These are phyloP conservation scores for Colletotrichum sp. DNA, from an alignment of 2,329 filamentous ascomycete genomes.

Conservation along the genomic window DNA sequence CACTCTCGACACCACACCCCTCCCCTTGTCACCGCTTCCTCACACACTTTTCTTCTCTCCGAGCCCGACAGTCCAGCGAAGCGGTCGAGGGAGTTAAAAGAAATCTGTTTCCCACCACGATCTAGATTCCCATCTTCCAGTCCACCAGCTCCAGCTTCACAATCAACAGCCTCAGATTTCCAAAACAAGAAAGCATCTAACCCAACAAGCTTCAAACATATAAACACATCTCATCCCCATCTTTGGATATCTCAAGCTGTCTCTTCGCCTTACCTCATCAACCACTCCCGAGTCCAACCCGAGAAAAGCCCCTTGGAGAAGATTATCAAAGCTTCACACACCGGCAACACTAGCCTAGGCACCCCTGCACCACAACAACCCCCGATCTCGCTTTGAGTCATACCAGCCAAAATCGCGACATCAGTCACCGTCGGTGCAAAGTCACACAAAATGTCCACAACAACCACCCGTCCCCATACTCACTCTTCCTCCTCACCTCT, in stretches of 20 bases:
- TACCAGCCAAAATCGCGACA: slow-evolving; percentile 20
- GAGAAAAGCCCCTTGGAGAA: not conserved
- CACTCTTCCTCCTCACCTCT: slow-evolving; percentile 44
- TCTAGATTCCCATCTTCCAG: not conserved
- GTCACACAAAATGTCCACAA: slow-evolving; percentile 35
- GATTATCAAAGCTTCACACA: slow-evolving; percentile 14
- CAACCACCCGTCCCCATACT: slow-evolving; percentile 30
- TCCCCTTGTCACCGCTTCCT: slow-evolving; percentile 19
- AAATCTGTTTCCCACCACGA: slow-evolving; percentile 17
- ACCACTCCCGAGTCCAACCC: not conserved
- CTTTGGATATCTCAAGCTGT: not conserved
- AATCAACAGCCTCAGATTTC: slow-evolving; percentile 5
- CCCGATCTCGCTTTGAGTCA: slow-evolving; percentile 23
- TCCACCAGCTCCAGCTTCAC: slow-evolving; percentile 2
- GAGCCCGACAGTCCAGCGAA: slow-evolving; percentile 14
- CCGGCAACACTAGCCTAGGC: slow-evolving; percentile 16
- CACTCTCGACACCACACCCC: not conserved
- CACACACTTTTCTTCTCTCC: slow-evolving; percentile 19
- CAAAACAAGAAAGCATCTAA: slow-evolving; percentile 10
- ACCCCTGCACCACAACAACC: slow-evolving; percentile 14
- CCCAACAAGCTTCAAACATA: not conserved
- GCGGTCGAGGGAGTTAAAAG: slow-evolving; percentile 18
- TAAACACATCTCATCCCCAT: not conserved
- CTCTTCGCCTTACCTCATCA: not conserved
- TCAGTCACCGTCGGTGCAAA: slow-evolving; percentile 19